Evolutionary conservation across 2,329 filamentous ascomycete genomes (phyloP).

Genomic region (Blastomyces percursus): DNA sequence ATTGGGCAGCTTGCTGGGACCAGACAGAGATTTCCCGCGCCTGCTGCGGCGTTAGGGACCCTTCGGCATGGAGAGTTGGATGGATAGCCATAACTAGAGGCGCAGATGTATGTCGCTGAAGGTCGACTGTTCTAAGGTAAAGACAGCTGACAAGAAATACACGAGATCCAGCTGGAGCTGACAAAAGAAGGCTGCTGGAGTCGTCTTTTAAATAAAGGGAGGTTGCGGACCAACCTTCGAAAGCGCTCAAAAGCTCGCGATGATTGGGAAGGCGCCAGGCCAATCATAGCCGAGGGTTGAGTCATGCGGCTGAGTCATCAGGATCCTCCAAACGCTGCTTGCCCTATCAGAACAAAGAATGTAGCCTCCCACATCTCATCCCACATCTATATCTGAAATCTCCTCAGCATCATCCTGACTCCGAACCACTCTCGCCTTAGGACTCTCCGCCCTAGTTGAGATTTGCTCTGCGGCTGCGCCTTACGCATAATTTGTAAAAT

Average conservation of each 20-base stretch:
- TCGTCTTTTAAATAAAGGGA: background rate
- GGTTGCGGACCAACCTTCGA: background rate
- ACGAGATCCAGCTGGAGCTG: background rate
- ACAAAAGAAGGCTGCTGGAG: background rate
- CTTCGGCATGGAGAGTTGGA: constrained; percentile 24
- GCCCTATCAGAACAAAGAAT: background rate
- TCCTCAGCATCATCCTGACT: no score
- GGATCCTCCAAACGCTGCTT: background rate
- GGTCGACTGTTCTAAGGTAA: background rate
- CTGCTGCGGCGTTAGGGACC: constrained; percentile 26
- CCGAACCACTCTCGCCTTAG: no score
- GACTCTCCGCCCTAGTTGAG: no score
- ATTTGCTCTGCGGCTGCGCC: no score
- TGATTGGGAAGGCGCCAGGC: constrained; percentile 14
- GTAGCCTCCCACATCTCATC: no score
- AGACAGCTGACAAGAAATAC: background rate
- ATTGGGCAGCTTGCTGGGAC: constrained; percentile 42
- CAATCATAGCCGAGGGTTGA: constrained; percentile 3
- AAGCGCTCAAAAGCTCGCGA: background rate
- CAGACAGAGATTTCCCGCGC: constrained; percentile 55
- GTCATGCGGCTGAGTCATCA: constrained; percentile 4
- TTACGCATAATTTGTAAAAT: no score
- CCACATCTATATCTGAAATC: no score
- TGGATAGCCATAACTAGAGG: constrained; percentile 32
- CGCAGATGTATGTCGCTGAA: background rate